These are phyloP conservation scores for Thalassiosira exigua DNA, from an alignment of 352 stramenopile genomes.

Conservation along the genomic window DNA sequence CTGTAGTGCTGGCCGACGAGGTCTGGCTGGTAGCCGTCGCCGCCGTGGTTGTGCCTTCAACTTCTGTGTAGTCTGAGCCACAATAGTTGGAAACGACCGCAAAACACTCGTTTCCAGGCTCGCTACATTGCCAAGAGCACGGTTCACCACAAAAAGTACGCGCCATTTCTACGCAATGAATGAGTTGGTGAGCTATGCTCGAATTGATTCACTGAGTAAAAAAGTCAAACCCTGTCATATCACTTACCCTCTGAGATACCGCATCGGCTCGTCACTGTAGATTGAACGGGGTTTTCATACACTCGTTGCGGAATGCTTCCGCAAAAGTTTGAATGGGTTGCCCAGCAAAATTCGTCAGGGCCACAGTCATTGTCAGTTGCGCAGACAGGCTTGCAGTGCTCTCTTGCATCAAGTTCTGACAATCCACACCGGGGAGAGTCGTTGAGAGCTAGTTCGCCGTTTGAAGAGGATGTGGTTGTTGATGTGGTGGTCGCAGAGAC, in stretches of 20 bases:
- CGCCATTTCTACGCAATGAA: too few relatives aligned
- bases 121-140: constrained; percentile 49
- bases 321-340: constrained; percentile 57
- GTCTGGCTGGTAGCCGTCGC: neutral
- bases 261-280: constrained; percentile 31
- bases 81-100: constrained; percentile 42
- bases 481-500: constrained; percentile 10
- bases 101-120: constrained; percentile 39
- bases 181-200: too few relatives aligned
- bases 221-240: too few relatives aligned
- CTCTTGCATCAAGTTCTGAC: constrained; percentile 49
- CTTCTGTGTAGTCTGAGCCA: constrained; percentile 27
- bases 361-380: constrained; percentile 39
- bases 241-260: constrained; percentile 45
- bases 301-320: constrained; percentile 42
- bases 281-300: constrained; percentile 35
- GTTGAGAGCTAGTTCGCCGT: constrained; percentile 28
- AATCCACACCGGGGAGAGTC: constrained; percentile 34
- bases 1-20: neutral
- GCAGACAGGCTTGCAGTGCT: constrained; percentile 43
- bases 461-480: constrained; percentile 15
- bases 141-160: constrained; percentile 53
- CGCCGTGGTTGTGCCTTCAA: neutral
- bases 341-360: constrained; percentile 50
- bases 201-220: too few relatives aligned